A percentile compares a stretch with the other conserved stretches of the same genome.
These are phyloP conservation scores for Trichocladium uniseriatum DNA, from an alignment of 495 filamentous ascomycete genomes.

Conservation along the genomic window DNA sequence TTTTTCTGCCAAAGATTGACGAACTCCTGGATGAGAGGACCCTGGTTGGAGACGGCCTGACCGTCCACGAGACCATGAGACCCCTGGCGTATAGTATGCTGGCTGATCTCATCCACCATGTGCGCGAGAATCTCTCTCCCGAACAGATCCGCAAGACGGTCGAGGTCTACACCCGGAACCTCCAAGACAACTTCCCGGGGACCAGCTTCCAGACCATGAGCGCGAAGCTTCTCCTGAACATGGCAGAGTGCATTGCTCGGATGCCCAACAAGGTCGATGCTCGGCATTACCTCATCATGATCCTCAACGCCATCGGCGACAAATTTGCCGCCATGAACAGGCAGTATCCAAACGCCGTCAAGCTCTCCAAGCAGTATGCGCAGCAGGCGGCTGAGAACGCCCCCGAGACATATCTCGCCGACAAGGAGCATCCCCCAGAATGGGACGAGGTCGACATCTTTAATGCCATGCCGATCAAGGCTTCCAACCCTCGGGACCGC, in stretches of 20 bases:
- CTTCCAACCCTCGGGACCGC: conserved; percentile 82
- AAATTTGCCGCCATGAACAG: conserved; percentile 98
- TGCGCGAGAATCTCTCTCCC: conserved; percentile 70
- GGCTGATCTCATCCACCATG: conserved; percentile 94
- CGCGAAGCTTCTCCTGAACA: conserved; percentile 89
- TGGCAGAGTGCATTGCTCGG: conserved; percentile 94
- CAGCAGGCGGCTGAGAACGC: conserved; percentile 55
- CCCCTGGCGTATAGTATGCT: conserved; percentile 97
- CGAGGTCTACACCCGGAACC: conserved; percentile 91
- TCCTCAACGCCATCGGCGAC: conserved; percentile 92
- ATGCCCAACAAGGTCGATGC: conserved; percentile 86
- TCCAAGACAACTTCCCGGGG: conserved; percentile 92
- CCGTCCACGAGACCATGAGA: conserved; percentile 92
- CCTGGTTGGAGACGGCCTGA: conserved; percentile 88
- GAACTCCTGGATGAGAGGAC: conserved; percentile 89
- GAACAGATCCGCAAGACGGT: conserved; percentile 92
- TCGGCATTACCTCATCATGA: conserved; percentile 92
- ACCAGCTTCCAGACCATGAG: conserved; percentile 99
- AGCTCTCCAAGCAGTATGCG: conserved; percentile 67
- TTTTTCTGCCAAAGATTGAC: conserved; percentile 90
- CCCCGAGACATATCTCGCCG: conserved; percentile 73
- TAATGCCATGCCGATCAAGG: conserved; percentile 90
- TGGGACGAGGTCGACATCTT: conserved; percentile 99
- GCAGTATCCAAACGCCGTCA: conserved; percentile 88
- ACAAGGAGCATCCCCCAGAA: conserved; percentile 68